Evolutionary conservation across 345 rosid genomes (phyloP), one percentile per base, ranked within the genome.

Genomic region (Eucalyptus caleyi): DNA sequence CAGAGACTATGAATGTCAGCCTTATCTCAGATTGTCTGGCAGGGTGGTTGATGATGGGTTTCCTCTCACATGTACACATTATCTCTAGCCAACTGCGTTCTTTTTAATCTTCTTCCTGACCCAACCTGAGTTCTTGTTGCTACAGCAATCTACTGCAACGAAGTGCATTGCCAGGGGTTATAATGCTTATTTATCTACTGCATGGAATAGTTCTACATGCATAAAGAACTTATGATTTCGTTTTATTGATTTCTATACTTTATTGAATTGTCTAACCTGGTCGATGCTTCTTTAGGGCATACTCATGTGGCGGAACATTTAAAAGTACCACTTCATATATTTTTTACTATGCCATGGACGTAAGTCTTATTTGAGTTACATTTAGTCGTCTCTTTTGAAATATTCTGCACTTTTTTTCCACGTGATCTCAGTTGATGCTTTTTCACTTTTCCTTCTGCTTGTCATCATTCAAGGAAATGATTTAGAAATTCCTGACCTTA

Each of bases 311-410:
- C 99, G 45, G 99, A 98, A 93, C 95, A 98, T 65, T 93, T 98
- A 30, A 95, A 92, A 94, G 87, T 98, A 92, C 99, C 99, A 3
- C 89, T 98, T 92, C 99, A 98, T 92, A 95, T 98, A 87, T 97
- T 98, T 92, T 98, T 98, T 97, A 98, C 99, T 30, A 98, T 98
- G 99, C 99, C 99, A 87, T 98, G 99, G 99, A 98, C 99, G 99
- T 98, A 96, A 97, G 99, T 97, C 91, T 94, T 93, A 87, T 91
- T 89, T 93, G 92, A 92, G 92, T 94, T 91, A 93, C 92, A 23
- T 37, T 77, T 37, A 77, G 83, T 21, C 13, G 47, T 40, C 93
- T n/a, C 91, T 89, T 87, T 89, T 87, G 89, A 91, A 90, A 87
- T 86, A 59, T 88, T 87, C 89, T 65, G 32, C 80, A 67, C 90